Conservation (phyloP, 768 basidiomycete genomes). For the Rhizopogon salebrosus region DNA sequence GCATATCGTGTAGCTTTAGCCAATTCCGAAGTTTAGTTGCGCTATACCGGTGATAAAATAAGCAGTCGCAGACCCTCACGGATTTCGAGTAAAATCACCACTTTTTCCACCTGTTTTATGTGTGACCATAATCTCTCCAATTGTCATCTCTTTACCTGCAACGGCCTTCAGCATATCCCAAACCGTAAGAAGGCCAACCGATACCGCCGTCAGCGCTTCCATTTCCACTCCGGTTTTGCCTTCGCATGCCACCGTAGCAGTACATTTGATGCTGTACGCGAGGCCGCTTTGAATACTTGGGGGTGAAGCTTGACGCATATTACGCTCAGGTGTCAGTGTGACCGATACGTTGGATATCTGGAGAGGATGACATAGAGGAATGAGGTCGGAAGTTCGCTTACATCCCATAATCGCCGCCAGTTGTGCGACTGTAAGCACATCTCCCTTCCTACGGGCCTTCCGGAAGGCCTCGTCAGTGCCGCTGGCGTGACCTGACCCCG, state of each 20-base stretch:
- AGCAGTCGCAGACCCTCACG: neutral
- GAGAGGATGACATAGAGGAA: slow-evolving; percentile 88
- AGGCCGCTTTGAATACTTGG: neutral
- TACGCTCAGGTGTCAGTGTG: slow-evolving; percentile 43
- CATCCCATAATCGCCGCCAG: slow-evolving; percentile 85
- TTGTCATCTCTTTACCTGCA: slow-evolving; percentile 83
- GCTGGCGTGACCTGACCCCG: slow-evolving; percentile 16
- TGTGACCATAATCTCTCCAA: slow-evolving; percentile 60
- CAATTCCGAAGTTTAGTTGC: no score
- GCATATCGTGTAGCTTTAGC: no score
- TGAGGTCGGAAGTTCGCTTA: slow-evolving; percentile 78
- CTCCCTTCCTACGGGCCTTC: slow-evolving; percentile 62
- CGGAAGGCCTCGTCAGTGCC: slow-evolving; percentile 25
- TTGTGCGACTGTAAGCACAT: slow-evolving; percentile 71
- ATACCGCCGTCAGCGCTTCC: slow-evolving; percentile 87
- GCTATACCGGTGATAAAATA: neutral
- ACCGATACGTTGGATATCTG: slow-evolving; percentile 65
- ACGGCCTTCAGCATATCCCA: slow-evolving; percentile 95
- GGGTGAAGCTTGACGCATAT: neutral
- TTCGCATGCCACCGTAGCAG: slow-evolving; percentile 66
- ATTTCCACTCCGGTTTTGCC: slow-evolving; percentile 89
- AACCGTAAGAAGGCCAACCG: slow-evolving; percentile 71
- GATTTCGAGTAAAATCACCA: slow-evolving; percentile 51
- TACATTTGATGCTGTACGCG: slow-evolving; percentile 52
- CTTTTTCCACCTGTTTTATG: slow-evolving; percentile 72